A percentile compares a stretch with the other conserved stretches of the same genome.
These are phyloP conservation scores for Carnegiea gigantea DNA, from an alignment of 179 eudicot genomes.

Conservation along the genomic window DNA sequence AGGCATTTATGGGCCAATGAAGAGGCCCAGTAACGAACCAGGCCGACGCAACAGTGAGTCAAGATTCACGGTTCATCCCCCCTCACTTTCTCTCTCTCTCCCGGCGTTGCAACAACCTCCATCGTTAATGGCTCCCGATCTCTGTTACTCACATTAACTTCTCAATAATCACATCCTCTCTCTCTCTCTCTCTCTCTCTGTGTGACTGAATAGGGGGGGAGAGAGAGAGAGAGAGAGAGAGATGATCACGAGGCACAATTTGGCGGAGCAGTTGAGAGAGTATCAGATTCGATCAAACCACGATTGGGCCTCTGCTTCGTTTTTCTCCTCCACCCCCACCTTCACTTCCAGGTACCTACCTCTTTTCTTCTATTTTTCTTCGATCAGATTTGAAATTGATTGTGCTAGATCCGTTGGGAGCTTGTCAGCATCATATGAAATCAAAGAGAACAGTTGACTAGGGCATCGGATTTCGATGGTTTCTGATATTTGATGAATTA, in stretches of 20 bases:
- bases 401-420: constrained; percentile 5
- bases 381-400: neutral
- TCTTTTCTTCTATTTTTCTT: neutral
- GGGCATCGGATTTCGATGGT: neutral
- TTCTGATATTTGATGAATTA: neutral
- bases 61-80: neutral
- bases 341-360: constrained; percentile 56
- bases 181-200: constrained; percentile 12
- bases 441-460: neutral
- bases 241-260: constrained; percentile 90
- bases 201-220: too few relatives aligned
- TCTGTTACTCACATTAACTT: neutral
- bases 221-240: constrained; percentile 17
- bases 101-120: constrained; percentile 10
- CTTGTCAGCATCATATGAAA: neutral
- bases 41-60: neutral
- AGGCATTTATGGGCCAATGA: neutral
- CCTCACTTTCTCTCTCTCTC: neutral
- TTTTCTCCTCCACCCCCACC: constrained; percentile 66
- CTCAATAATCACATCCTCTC: neutral
- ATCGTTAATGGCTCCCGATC: constrained; percentile 4
- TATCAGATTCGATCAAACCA: constrained; percentile 88
- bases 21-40: neutral
- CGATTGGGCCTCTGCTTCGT: constrained; percentile 81
- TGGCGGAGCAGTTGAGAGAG: constrained; percentile 90